Percentiles rank a stretch among this genome's conserved stretches.
phyloP scores from a whole-genome alignment of 2,329 filamentous ascomycete genomes.

The Teratosphaeria destructans region DNA sequence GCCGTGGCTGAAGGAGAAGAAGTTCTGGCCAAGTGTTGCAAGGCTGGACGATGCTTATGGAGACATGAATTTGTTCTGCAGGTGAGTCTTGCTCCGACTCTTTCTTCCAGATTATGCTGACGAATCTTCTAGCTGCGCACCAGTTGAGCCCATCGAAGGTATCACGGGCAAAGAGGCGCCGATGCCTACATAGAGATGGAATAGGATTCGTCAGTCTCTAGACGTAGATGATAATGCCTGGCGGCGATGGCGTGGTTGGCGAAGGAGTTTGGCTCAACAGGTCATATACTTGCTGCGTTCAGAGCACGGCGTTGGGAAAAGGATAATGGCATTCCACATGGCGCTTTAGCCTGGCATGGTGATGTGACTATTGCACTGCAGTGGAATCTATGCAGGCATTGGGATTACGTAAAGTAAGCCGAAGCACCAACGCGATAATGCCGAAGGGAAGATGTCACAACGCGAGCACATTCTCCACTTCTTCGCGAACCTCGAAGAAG shows the following conservation, averaged over 20 bases:
- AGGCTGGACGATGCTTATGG: conserved; percentile 84
- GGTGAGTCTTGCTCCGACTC: conserved; percentile 26
- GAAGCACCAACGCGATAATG: background rate
- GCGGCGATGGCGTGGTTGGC: background rate
- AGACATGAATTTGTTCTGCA: conserved; percentile 89
- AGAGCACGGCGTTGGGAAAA: background rate
- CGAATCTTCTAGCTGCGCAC: conserved; percentile 49
- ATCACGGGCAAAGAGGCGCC: conserved; percentile 25
- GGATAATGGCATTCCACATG: background rate
- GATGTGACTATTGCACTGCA: background rate
- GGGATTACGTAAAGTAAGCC: background rate
- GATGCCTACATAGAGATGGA: conserved; percentile 14
- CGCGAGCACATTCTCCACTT: background rate
- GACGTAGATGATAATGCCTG: background rate
- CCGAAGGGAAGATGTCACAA: background rate
- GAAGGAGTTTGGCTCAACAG: background rate
- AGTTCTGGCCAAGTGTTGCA: conserved; percentile 89
- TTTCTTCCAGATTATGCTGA: conserved; percentile 1
- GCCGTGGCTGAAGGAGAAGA: conserved; percentile 78
- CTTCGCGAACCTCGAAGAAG: background rate
- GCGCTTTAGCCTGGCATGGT: background rate
- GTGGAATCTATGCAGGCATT: background rate
- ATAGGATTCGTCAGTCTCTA: background rate
- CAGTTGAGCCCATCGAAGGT: conserved; percentile 51
- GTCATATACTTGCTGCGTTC: background rate